Base-by-base conservation (phyloP, 1,139 yeast genomes). In the Lizanozyma gosingica region DNA sequence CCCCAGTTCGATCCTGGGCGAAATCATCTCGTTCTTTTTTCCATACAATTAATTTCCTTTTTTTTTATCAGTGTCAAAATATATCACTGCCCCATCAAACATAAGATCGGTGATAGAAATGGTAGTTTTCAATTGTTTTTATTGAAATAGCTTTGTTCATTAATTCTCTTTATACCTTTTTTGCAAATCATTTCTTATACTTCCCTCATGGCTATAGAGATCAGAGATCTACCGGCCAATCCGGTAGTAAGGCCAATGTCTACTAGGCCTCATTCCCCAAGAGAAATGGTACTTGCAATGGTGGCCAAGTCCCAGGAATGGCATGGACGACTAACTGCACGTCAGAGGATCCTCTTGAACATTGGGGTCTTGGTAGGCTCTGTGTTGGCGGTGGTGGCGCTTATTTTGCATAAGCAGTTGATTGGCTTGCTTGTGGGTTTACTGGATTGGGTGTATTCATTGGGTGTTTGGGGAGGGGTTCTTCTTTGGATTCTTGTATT, bases 1-100 rank as follows among this genome's bases (percentile, higher is more conserved):
- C 95, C 95, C 95, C 95, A 85, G 96, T 87, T 87, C 96, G 95
- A 87, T 83, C 95, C 96, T 86, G 96, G 95, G 95, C 87, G 83
- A 78, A 84, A 83, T 84, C 95, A 87, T 56, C 29, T 22, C 29
- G 6, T 6, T 6, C 11, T 22, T 6, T 22, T 22, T 22, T 22
- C 11, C 11, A 6, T 11, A 6, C 29, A 22, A 6, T 6, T 22
- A 6, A 6, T 22, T 22, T 11, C 29, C 11, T 22, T 22, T 22
- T 22, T 22, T 6, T 22, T 22, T 6, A 22, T 22, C 29, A n/a
- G n/a, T n/a, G n/a, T n/a, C n/a, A n/a, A n/a, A n/a, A n/a, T n/a
- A n/a, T n/a, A n/a, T n/a, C n/a, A n/a, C 29, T 22, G 29, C 11
- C 29, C 29, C 11, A 11, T 22, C 29, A 22, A 22, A 22, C 6